Evolutionary conservation across 345 rosid genomes (phyloP), one percentile per base, ranked within the genome.

Genomic region (Eucalyptus marginata): DNA sequence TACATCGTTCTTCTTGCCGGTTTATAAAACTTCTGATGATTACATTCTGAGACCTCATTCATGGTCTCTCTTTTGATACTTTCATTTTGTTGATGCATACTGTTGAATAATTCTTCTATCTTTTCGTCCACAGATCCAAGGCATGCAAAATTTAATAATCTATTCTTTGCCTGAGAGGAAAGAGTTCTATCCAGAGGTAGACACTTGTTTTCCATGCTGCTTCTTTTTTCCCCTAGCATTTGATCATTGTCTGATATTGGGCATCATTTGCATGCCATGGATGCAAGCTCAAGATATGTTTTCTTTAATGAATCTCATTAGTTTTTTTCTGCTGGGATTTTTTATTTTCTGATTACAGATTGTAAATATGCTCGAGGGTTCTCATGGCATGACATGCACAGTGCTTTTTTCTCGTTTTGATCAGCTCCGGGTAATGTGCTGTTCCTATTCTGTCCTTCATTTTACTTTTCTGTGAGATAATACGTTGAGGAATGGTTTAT

Each of bases 141-240:
- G 99, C 79, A 93, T 97, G 89, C 92, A 91, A 91, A 97, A 94
- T 88, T 92, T 98, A 89, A 96, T 98, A 24, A 90, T 98, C 85
- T 98, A 97, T 92, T 98, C 99, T 87, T 96, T 97, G 50, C 99
- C 99, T 3, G 98, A 98, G 89, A 92, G 98, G 89, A 98, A 97
- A 91, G 99, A 98, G 93, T 97, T 98, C 87, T 98, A 97, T 89
- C 96, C 97, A 49, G 97, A 98, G 98, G 99, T 94, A 89, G 29
- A 25, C 68, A 54, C 27, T 52, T 71, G 15, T 29, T 49, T 49
- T 33, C 49, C 24, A 68, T 33, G 33, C 46, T 83, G 62, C 4
- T 80, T 62, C 52, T 4, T 71, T 54, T 88, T 56, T 47, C 87
- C 59, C 43, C 40, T 33, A n/a, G 84, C 47, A 22, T 76, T 22